Evolutionary conservation across 2,329 filamentous ascomycete species (phyloP).

Genomic region (Pezicula carpinea): DNA sequence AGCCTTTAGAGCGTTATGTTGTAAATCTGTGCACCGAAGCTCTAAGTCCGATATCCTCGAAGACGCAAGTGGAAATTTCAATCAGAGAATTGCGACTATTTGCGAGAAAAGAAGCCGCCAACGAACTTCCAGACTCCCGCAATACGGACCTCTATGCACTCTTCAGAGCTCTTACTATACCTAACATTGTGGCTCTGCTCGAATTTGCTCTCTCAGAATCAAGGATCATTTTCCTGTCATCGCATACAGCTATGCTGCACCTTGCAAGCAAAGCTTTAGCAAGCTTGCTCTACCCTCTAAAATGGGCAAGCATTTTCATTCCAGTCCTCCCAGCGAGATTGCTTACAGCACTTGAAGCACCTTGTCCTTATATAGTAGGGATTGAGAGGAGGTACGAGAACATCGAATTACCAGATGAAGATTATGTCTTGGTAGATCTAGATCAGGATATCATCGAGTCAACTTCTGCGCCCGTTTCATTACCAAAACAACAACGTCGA

Average conservation of each 20-base stretch:
- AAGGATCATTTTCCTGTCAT: constrained; percentile 92
- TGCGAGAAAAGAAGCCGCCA: constrained; percentile 84
- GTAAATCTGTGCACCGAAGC: constrained; percentile 96
- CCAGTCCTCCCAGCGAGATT: constrained; percentile 83
- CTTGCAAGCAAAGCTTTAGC: constrained; percentile 83
- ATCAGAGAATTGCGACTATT: constrained; percentile 88
- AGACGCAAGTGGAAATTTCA: constrained; percentile 90
- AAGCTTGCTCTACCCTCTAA: constrained; percentile 81
- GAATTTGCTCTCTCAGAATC: constrained; percentile 92
- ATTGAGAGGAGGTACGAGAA: constrained; percentile 89
- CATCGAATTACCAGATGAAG: constrained; percentile 84
- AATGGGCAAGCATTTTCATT: constrained; percentile 93
- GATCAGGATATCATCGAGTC: constrained; percentile 89
- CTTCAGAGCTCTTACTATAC: constrained; percentile 83
- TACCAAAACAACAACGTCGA: constrained; percentile 83
- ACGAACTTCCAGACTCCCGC: constrained; percentile 88
- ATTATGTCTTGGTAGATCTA: constrained; percentile 91
- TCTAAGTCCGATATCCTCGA: constrained; percentile 84
- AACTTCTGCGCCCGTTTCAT: constrained; percentile 67
- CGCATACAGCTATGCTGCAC: constrained; percentile 93
- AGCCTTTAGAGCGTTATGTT: constrained; percentile 92
- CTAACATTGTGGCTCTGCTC: constrained; percentile 87
- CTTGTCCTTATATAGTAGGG: constrained; percentile 94
- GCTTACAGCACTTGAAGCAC: constrained; percentile 86
- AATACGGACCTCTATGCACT: constrained; percentile 90